Percentiles rank a stretch among this genome's conserved stretches.
These are phyloP conservation scores for Boletus subparvulus DNA, from an alignment of 768 basidiomycete species.

Conservation along the genomic window DNA sequence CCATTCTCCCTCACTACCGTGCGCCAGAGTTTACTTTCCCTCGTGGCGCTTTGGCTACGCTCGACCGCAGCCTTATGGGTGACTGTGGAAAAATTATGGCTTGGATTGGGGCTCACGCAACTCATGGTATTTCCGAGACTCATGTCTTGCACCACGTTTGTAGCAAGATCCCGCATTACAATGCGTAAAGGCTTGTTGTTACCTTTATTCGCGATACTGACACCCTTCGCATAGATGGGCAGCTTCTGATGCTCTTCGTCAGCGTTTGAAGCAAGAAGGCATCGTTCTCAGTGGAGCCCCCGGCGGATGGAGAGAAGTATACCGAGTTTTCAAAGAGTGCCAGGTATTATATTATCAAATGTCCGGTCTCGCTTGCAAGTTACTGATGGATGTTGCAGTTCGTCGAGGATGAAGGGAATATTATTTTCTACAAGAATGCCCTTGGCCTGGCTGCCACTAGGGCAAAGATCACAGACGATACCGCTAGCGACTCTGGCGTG, in stretches of 20 bases:
- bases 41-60: conserved; percentile 88
- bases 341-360: conserved; percentile 45
- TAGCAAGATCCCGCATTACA: conserved; percentile 96
- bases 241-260: conserved; percentile 81
- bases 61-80: conserved; percentile 81
- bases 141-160: conserved; percentile 90
- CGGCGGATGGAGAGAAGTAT: conserved; percentile 77
- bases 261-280: conserved; percentile 58
- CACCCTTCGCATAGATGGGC: conserved; percentile 63
- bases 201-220: not conserved
- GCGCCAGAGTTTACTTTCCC: conserved; percentile 87
- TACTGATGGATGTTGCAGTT: conserved; percentile 46
- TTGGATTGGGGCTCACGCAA: conserved; percentile 81
- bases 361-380: not conserved
- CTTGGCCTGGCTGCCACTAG: conserved; percentile 70
- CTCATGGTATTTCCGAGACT: conserved; percentile 93
- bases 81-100: conserved; percentile 77
- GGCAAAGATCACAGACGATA: conserved; percentile 61
- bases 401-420: conserved; percentile 90
- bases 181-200: conserved; percentile 49
- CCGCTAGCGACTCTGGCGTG: conserved; percentile 65
- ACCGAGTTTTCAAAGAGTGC: conserved; percentile 77
- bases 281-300: conserved; percentile 69
- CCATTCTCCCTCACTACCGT: conserved; percentile 91
- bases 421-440: conserved; percentile 90